These are phyloP conservation scores for Cucurbita maxima DNA, from an alignment of 306 rosid genomes.

Conservation along the genomic window DNA sequence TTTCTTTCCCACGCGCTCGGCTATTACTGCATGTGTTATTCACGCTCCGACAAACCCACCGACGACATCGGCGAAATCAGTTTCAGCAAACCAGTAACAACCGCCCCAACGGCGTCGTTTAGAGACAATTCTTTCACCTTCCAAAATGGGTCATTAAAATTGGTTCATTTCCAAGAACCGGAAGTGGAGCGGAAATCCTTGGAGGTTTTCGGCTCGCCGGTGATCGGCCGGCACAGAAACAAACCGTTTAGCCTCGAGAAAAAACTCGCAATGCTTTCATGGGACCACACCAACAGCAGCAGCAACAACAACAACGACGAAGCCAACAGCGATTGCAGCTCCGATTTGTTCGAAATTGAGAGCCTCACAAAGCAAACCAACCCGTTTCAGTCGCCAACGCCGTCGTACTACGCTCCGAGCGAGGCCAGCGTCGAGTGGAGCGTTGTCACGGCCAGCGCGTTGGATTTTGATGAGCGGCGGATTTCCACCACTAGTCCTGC, in stretches of 20 bases:
- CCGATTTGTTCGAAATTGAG: constrained; percentile 85
- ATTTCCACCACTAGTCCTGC: constrained; percentile 3
- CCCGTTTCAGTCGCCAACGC: constrained; percentile 13
- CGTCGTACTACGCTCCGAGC: constrained; percentile 60
- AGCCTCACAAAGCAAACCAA: constrained; percentile 46
- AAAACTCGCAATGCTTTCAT: constrained; percentile 17
- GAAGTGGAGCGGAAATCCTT: constrained; percentile 38
- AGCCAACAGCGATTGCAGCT: constrained; percentile 77
- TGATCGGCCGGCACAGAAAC: background rate
- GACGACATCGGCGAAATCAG: constrained; percentile 57
- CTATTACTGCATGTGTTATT: constrained; percentile 32
- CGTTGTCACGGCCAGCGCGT: constrained; percentile 76
- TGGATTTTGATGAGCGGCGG: constrained; percentile 50
- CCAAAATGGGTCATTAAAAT: constrained; percentile 12
- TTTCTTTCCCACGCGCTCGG: constrained; percentile 19
- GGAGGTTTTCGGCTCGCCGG: constrained; percentile 62
- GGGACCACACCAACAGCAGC: background rate
- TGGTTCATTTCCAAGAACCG: constrained; percentile 8
- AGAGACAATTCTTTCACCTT: constrained; percentile 13
- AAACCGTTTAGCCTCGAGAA: constrained; percentile 46
- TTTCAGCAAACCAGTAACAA: constrained; percentile 19
- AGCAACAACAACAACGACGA: constrained; percentile 21
- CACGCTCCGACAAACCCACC: constrained; percentile 43
- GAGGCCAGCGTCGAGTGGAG: constrained; percentile 97
- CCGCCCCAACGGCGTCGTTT: background rate